A percentile compares a stretch with the other conserved stretches of the same genome.
Evolutionary conservation across 306 rosid genomes (phyloP).

Genomic region (Trifolium repens): DNA sequence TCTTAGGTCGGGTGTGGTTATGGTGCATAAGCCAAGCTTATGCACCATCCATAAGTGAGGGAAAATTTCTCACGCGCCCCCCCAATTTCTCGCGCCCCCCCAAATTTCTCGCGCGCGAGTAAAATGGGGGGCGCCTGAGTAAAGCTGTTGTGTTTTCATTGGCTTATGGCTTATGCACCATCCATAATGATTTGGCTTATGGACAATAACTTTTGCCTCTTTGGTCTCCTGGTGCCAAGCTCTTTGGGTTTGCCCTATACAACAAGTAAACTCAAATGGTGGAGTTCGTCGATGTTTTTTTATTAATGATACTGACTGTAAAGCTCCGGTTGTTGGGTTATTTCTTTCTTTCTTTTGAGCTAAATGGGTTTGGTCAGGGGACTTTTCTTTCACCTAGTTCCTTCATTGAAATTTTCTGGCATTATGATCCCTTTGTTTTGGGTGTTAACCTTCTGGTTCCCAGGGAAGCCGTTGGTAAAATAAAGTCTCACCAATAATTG

Average conservation of each 20-base stretch:
- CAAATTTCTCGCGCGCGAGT: too few relatives aligned
- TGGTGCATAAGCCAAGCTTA: too few relatives aligned
- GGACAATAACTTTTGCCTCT: background rate
- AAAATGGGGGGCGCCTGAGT: too few relatives aligned
- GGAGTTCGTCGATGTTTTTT: background rate
- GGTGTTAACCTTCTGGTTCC: too few relatives aligned
- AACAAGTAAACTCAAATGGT: constrained; percentile 11
- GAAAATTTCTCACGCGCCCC: too few relatives aligned
- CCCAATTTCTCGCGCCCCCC: too few relatives aligned
- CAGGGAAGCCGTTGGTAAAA: too few relatives aligned
- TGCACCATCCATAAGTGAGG: too few relatives aligned
- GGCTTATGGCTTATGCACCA: too few relatives aligned
- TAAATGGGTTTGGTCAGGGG: constrained; percentile 8
- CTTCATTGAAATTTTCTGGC: constrained; percentile 1
- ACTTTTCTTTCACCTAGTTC: background rate
- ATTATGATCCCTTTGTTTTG: background rate
- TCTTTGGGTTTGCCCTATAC: background rate
- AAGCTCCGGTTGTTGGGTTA: constrained; percentile 24
- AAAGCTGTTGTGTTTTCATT: too few relatives aligned
- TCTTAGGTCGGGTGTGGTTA: background rate
- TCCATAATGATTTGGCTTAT: too few relatives aligned
- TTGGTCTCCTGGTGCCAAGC: constrained; percentile 16
- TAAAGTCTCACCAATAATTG: too few relatives aligned
- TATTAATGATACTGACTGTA: background rate
- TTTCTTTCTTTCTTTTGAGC: constrained; percentile 22